Evolutionary conservation across 495 filamentous ascomycete genomes (phyloP).

Genomic region (Tuber microsphaerosporum): DNA sequence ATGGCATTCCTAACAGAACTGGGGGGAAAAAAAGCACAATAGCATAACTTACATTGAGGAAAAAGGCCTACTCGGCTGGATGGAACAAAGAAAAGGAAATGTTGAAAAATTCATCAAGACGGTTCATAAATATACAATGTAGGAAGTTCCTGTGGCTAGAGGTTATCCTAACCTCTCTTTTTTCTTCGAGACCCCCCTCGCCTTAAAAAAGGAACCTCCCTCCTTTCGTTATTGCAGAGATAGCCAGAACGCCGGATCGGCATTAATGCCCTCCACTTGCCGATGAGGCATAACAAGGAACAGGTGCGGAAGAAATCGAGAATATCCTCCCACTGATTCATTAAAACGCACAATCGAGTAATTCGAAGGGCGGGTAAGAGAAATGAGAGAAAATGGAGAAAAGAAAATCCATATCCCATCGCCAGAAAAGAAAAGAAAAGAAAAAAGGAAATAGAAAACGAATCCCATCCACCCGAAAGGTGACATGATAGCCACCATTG

Average conservation of each 20-base stretch:
- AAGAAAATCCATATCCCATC: conserved; percentile 25
- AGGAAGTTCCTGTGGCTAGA: not conserved
- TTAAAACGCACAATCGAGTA: conserved; percentile 24
- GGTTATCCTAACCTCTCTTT: not conserved
- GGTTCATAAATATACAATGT: not conserved
- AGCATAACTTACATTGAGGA: not conserved
- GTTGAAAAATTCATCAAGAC: not conserved
- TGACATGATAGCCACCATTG: too few relatives aligned
- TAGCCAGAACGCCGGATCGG: not conserved
- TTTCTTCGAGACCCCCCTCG: not conserved
- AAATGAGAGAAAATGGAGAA: conserved; percentile 10
- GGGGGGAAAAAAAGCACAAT: not conserved
- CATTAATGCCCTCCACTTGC: not conserved
- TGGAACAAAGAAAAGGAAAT: not conserved
- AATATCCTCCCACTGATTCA: conserved; percentile 15
- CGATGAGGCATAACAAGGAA: not conserved
- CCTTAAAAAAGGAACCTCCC: not conserved
- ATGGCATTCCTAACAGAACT: not conserved
- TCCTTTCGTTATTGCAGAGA: not conserved
- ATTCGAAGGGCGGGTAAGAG: not conserved
- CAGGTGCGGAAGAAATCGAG: not conserved
- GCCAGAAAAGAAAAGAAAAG: conserved; percentile 11
- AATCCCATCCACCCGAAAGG: conserved; percentile 9
- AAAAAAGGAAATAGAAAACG: conserved; percentile 25
- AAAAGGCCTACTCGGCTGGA: not conserved